Conservation (phyloP, 176 grass and related monocot species). For the Lolium multiflorum region DNA sequence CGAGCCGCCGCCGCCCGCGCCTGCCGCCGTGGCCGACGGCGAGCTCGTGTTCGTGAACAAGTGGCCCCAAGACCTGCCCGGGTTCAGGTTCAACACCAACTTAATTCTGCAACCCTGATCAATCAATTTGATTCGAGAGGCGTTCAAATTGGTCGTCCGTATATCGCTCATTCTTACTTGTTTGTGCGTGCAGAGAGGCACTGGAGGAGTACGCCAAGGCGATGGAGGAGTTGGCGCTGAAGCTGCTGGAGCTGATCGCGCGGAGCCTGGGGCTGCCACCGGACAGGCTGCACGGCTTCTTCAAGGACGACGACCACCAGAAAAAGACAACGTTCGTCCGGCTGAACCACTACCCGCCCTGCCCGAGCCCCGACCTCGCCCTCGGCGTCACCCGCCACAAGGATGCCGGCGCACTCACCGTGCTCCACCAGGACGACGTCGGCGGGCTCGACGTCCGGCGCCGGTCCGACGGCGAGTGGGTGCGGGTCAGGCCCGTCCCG, state of each 20-base stretch:
- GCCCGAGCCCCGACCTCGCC: constrained; percentile 77
- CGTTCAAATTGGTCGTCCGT: neutral
- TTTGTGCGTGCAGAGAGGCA: constrained; percentile 36
- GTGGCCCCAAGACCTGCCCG: constrained; percentile 61
- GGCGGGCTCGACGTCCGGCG: constrained; percentile 84
- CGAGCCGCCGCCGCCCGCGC: constrained; percentile 14
- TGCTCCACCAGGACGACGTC: constrained; percentile 78
- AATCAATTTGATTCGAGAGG: neutral
- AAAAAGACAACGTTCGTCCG: constrained; percentile 63
- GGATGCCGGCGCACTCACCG: constrained; percentile 76
- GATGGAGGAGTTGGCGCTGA: constrained; percentile 66
- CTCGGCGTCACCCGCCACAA: constrained; percentile 87
- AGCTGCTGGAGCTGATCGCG: constrained; percentile 74
- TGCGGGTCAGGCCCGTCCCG: constrained; percentile 65
- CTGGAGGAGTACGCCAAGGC: constrained; percentile 57
- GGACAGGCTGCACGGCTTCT: constrained; percentile 66
- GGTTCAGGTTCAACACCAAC: constrained; percentile 49
- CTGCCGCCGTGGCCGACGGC: constrained; percentile 18
- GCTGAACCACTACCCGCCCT: constrained; percentile 88
- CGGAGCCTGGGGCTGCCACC: constrained; percentile 58
- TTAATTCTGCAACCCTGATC: neutral
- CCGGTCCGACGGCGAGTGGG: constrained; percentile 70
- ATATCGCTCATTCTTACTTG: too few relatives aligned
- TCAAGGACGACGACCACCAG: constrained; percentile 57
- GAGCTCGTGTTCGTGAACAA: constrained; percentile 64